Conservation (phyloP, 1,284 basidiomycete species). For the Cutaneotrichosporon arboriforme region DNA sequence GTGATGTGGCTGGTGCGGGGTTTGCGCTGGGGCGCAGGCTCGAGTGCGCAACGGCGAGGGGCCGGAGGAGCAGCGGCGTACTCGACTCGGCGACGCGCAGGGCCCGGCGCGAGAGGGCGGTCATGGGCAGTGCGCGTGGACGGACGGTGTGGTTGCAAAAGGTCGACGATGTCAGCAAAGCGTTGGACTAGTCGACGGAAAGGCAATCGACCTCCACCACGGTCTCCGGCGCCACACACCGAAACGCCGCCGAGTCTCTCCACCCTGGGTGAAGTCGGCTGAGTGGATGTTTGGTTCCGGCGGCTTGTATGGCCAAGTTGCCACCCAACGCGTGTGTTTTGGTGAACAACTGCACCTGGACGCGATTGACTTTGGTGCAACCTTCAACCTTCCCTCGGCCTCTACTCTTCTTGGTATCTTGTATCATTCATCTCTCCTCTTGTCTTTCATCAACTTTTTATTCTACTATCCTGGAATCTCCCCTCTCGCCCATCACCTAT, state of each 20-base stretch:
- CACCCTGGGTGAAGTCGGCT: too few relatives aligned
- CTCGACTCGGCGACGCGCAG: not conserved
- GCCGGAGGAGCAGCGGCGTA: not conserved
- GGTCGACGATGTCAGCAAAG: not conserved
- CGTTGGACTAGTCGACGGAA: not conserved
- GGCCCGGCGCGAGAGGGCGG: slow-evolving; percentile 4
- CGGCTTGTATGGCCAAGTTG: not conserved
- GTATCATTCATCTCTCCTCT: too few relatives aligned
- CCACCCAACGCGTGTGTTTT: slow-evolving; percentile 4
- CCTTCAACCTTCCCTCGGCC: not conserved
- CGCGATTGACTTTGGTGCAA: not conserved
- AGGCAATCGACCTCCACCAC: not conserved
- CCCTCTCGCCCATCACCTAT: not conserved
- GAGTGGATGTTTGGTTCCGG: slow-evolving; percentile 7
- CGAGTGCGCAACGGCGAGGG: not conserved
- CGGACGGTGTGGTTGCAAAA: not conserved
- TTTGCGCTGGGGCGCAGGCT: not conserved
- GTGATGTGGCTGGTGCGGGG: not conserved
- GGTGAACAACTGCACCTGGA: not conserved
- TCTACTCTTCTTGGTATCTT: not conserved
- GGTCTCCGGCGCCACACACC: not conserved
- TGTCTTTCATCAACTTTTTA: not conserved
- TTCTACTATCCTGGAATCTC: not conserved
- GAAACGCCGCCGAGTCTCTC: not conserved
- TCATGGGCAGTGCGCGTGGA: not conserved